These are phyloP conservation scores for Sicyos baderoa DNA, from an alignment of 306 rosid genomes.

Conservation along the genomic window DNA sequence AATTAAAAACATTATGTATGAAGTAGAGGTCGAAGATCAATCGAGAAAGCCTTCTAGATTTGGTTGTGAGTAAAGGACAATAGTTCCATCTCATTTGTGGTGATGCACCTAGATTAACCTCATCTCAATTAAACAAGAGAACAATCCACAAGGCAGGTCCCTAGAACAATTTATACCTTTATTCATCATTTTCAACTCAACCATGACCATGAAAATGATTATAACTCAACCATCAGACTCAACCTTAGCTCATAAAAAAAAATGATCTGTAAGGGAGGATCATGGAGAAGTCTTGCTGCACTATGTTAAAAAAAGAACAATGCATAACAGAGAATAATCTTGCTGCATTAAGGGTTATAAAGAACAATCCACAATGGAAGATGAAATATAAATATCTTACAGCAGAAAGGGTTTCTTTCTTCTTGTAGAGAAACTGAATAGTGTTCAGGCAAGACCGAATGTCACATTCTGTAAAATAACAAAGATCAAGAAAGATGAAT, in stretches of 20 bases:
- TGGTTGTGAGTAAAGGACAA: not conserved
- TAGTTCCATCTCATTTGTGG: not conserved
- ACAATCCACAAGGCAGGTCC: not conserved
- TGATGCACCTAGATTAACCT: not conserved
- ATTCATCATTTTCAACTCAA: not conserved
- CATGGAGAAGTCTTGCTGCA: conserved; percentile 38
- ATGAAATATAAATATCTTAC: conserved; percentile 39
- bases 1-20: not conserved
- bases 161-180: not conserved
- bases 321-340: conserved; percentile 19
- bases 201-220: not conserved
- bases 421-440: conserved; percentile 81
- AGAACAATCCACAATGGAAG: conserved; percentile 3
- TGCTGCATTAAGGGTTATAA: conserved; percentile 48
- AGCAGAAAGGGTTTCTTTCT: conserved; percentile 64
- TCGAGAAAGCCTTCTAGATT: too few species aligned
- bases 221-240: not conserved
- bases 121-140: not conserved
- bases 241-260: not conserved
- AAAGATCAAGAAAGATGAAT: conserved; percentile 13
- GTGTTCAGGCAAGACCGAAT: conserved; percentile 96
- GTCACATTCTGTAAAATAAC: conserved; percentile 64
- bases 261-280: not conserved
- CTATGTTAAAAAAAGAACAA: conserved; percentile 31
- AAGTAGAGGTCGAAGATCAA: too few species aligned